phyloP scores from a whole-genome alignment of 805 yeast genomes.

The Danielia reshetovae region DNA sequence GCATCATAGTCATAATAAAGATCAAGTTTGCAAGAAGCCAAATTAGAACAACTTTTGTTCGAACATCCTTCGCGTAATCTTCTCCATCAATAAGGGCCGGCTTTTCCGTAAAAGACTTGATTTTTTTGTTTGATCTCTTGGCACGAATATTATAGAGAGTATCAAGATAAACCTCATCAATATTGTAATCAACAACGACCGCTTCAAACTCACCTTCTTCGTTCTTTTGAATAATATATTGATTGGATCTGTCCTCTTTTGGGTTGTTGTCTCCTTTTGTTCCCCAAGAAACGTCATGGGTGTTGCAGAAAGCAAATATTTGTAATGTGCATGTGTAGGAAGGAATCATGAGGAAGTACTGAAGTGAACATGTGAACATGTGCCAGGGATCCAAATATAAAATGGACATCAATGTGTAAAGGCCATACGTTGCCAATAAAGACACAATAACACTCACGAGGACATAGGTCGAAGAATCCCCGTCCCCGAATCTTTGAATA shows the following conservation, averaged over 20 bases:
- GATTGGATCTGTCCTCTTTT: conserved; percentile 60
- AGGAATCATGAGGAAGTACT: conserved; percentile 86
- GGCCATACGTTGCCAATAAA: conserved; percentile 84
- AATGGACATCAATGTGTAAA: conserved; percentile 77
- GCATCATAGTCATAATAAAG: conserved; percentile 82
- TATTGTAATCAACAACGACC: conserved; percentile 77
- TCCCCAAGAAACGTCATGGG: conserved; percentile 99
- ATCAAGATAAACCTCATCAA: conserved; percentile 77
- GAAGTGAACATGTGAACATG: conserved; percentile 77
- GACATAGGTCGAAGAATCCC: conserved; percentile 42
- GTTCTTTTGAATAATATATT: conserved; percentile 75
- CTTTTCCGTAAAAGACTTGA: conserved; percentile 23
- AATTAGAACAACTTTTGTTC: conserved; percentile 92
- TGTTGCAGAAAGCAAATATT: conserved; percentile 95
- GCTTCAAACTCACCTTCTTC: conserved; percentile 77
- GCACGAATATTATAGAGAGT: conserved; percentile 70
- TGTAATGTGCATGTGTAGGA: conserved; percentile 89
- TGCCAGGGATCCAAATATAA: conserved; percentile 97
- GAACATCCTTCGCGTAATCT: conserved; percentile 90
- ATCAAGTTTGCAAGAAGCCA: conserved; percentile 86
- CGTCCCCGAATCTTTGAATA: conserved; percentile 36
- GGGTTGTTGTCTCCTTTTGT: conserved; percentile 89
- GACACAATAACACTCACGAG: conserved; percentile 81
- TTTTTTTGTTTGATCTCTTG: conserved; percentile 56
- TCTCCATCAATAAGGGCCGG: conserved; percentile 43